Conservation (phyloP, 2,329 filamentous ascomycete species). For the Pezicula rhizophila region DNA sequence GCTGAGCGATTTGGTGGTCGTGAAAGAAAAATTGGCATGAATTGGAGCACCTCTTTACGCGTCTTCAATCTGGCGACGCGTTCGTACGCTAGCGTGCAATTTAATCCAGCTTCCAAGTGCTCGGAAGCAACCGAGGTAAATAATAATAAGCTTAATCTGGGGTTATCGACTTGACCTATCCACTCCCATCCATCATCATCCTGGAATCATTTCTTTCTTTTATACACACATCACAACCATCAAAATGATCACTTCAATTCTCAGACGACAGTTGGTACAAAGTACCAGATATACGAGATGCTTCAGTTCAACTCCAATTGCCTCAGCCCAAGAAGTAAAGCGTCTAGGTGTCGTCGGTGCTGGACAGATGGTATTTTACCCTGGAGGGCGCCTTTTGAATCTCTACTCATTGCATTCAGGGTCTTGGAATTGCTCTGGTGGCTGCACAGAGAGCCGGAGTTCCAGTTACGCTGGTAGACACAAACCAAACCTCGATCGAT, state of each 20-base stretch:
- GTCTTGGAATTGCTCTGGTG: constrained; percentile 90
- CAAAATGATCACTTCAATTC: constrained; percentile 23
- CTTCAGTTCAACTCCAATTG: constrained; percentile 65
- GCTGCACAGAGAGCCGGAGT: constrained; percentile 79
- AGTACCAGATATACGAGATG: constrained; percentile 31
- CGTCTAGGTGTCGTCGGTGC: constrained; percentile 87
- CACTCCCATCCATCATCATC: neutral
- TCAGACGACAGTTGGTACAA: constrained; percentile 18
- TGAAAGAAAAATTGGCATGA: neutral
- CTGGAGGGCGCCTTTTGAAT: neutral
- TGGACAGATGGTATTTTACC: constrained; percentile 79
- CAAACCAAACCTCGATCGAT: constrained; percentile 74
- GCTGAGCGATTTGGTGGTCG: constrained; percentile 11
- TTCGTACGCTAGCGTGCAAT: neutral
- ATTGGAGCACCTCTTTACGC: constrained; percentile 7
- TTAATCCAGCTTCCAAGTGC: too few relatives aligned
- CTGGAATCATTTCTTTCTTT: neutral
- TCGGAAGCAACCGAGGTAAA: too few relatives aligned
- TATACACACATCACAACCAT: neutral
- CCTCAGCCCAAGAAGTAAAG: constrained; percentile 68
- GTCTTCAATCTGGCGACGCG: constrained; percentile 1
- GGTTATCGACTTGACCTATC: neutral
- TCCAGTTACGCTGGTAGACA: constrained; percentile 81
- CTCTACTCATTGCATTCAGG: constrained; percentile 44
- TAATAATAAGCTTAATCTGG: too few relatives aligned